phyloP scores from a whole-genome alignment of 176 grass and related monocot genomes.

The Oryza glaberrima region DNA sequence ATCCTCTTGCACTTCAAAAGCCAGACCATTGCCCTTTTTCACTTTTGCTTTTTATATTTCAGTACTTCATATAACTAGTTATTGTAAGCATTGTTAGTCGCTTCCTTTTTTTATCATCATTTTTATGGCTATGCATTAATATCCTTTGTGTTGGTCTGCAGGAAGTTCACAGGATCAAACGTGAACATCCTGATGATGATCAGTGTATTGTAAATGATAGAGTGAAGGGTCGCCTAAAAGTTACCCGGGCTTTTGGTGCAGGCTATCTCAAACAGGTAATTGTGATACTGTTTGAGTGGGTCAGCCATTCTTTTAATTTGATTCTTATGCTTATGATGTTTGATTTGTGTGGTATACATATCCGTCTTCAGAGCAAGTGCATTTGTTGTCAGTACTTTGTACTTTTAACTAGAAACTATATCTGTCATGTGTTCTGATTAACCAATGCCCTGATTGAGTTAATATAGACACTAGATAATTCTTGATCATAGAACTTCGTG shows the following conservation, averaged over 20 bases:
- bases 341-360: neutral
- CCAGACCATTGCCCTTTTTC: neutral
- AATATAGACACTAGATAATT: neutral
- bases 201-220: conserved; percentile 88
- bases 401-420: neutral
- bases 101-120: neutral
- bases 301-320: conserved; percentile 10
- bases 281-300: neutral
- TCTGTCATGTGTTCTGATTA: neutral
- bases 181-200: conserved; percentile 83
- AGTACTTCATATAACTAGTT: neutral
- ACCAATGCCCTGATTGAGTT: neutral
- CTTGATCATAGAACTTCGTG: conserved; percentile 20
- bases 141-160: conserved; percentile 36
- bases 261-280: conserved; percentile 96
- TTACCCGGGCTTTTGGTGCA: conserved; percentile 91
- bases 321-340: neutral
- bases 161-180: conserved; percentile 87
- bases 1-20: neutral
- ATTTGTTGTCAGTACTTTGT: conserved; percentile 11
- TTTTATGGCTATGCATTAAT: conserved; percentile 11
- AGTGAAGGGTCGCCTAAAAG: conserved; percentile 89
- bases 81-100: neutral
- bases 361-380: neutral
- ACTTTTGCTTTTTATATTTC: neutral